Percentiles rank a stretch among this genome's conserved stretches.
These are phyloP conservation scores for Lathyrus oleraceus DNA, from an alignment of 306 rosid genomes.

Conservation along the genomic window DNA sequence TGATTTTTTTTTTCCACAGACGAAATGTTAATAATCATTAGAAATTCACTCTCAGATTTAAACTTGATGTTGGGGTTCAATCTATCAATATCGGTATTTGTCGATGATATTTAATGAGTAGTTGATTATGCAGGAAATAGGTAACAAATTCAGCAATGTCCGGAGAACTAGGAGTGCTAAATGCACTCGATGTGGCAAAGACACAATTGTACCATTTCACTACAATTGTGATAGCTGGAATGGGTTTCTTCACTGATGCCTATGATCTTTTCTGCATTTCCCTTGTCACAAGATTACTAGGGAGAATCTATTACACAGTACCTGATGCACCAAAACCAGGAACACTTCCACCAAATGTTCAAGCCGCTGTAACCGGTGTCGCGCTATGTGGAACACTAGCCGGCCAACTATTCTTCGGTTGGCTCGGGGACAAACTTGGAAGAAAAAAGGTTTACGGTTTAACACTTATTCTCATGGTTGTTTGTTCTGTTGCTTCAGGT, in stretches of 20 bases:
- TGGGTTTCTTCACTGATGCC: constrained; percentile 92
- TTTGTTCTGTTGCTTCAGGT: constrained; percentile 62
- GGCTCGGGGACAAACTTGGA: constrained; percentile 87
- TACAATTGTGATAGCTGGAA: constrained; percentile 79
- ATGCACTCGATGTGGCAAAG: constrained; percentile 71
- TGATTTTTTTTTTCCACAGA: no score
- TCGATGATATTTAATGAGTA: no score
- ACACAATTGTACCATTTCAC: constrained; percentile 81
- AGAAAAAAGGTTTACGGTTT: constrained; percentile 72
- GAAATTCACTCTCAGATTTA: no score
- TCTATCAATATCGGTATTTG: no score
- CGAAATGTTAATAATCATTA: no score
- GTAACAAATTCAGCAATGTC: constrained; percentile 41
- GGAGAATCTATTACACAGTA: constrained; percentile 54
- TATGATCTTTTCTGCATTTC: constrained; percentile 79
- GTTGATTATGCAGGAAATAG: constrained; percentile 24
- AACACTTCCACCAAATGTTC: constrained; percentile 55
- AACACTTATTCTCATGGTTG: constrained; percentile 67
- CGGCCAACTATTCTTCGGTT: constrained; percentile 83
- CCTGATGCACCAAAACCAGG: constrained; percentile 46
- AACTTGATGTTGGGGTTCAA: no score
- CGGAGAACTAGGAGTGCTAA: constrained; percentile 56
- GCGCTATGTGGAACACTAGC: constrained; percentile 64
- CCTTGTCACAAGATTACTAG: constrained; percentile 63
- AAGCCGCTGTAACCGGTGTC: constrained; percentile 69